These are phyloP conservation scores for Fagopyrum tataricum DNA, from an alignment of 148 eudicot genomes.

Conservation along the genomic window DNA sequence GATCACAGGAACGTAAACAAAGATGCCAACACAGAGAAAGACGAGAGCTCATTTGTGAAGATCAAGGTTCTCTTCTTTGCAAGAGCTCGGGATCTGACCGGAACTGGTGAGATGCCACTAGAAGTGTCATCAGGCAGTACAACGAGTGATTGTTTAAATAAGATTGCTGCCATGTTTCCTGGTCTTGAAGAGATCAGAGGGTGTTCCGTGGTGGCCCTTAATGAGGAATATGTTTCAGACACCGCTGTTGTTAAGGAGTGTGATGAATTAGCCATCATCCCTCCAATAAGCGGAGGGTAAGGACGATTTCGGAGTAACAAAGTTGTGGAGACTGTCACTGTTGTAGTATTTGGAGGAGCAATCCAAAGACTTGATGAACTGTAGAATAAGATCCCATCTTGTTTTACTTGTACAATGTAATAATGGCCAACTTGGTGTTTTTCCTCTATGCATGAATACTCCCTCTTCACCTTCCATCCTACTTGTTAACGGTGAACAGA, in stretches of 20 bases:
- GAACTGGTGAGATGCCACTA: constrained; percentile 48
- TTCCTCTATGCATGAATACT: too few species aligned
- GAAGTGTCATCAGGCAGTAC: constrained; percentile 68
- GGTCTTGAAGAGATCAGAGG: constrained; percentile 61
- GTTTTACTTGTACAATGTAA: too few species aligned
- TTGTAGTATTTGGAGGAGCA: too few species aligned
- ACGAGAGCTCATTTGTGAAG: constrained; percentile 24
- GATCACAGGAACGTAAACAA: constrained; percentile 18
- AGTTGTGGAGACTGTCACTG: too few species aligned
- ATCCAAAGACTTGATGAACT: too few species aligned
- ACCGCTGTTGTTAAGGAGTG: constrained; percentile 46
- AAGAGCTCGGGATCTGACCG: constrained; percentile 86
- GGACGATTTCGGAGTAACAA: too few species aligned
- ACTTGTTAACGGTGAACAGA: too few species aligned
- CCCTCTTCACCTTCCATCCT: too few species aligned
- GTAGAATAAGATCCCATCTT: too few species aligned
- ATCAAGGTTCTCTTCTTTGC: constrained; percentile 89
- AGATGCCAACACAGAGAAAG: constrained; percentile 14
- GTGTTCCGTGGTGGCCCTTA: constrained; percentile 81
- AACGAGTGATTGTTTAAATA: constrained; percentile 62
- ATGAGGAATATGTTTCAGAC: constrained; percentile 77
- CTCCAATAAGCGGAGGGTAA: constrained; percentile 93
- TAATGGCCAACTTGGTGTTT: too few species aligned
- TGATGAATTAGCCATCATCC: constrained; percentile 92
- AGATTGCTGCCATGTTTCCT: constrained; percentile 51